Evolutionary conservation across 305 asterid species (phyloP), one percentile per base, ranked within the genome.

Genomic region (Rubia occidens): DNA sequence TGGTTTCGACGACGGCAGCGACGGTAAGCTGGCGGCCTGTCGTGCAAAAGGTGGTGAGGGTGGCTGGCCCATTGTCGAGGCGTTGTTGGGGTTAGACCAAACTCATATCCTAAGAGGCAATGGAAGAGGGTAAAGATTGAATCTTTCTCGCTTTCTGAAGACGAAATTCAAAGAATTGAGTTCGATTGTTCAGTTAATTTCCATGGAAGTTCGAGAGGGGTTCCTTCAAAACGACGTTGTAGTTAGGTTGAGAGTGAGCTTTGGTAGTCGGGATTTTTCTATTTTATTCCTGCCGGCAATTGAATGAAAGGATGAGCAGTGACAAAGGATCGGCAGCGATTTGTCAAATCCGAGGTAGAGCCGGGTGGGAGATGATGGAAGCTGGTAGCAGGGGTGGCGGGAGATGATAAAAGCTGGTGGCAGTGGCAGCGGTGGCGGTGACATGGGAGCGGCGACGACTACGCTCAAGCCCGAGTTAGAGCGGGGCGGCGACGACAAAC

Each of bases 81-180:
- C 82, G 85, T 56, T 82, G 86, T 58, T 86, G 89, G 68, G 89
- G 49, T n/a, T 84, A 83, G 55, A 85, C 78, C 15, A 72, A 71
- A 77, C 87, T 87, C 78, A 81, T 54, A 62, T 89, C 85, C 53
- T 90, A 90, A 67, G 91, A 82, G 63, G 91, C 83, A 92, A 88
- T 88, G 66, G 66, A 47, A 17, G 51, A 14, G 9, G 37, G 44
- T 40, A 60, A 60, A 60, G 69, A 45, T 71, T 51, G 56, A 71
- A 60, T 20, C 65, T 62, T 49, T 49, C 8, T 3, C 14, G 3
- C 47, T 70, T 17, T 17, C 2, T 11, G 17, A 13, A 11, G 43
- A 39, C 39, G 21, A 32, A 56, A 17, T 43, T 26, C 10, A 35
- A 26, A 26, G 59, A 65, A 11, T 0, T 39, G 9, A 59, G 42